phyloP scores from a whole-genome alignment of 169 alveolate genomes.

The Plasmodium vivax region DNA sequence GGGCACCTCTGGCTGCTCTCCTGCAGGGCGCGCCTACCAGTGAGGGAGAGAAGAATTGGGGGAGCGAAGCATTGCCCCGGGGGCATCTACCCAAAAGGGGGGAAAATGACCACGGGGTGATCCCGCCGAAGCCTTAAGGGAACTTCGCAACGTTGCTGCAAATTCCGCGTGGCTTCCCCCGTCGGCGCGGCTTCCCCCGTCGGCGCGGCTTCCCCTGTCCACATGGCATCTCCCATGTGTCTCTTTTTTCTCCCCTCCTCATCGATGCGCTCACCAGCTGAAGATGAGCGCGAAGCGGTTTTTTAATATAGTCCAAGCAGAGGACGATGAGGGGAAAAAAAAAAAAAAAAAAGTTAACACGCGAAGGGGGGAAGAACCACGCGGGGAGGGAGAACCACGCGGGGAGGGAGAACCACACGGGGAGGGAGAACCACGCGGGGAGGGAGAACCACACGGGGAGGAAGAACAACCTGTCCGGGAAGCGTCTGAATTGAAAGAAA shows the following conservation, averaged over 20 bases:
- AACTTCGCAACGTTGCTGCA: not conserved
- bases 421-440: no score
- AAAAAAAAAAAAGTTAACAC: conserved; percentile 6
- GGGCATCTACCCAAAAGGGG: not conserved
- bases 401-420: no score
- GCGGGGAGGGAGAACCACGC: no score
- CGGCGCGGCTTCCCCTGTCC: no score
- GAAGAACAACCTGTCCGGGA: not conserved
- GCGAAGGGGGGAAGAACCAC: not conserved
- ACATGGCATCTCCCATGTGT: not conserved
- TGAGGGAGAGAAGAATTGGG: not conserved
- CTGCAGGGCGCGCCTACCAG: not conserved
- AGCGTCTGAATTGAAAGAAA: not conserved
- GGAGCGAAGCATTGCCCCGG: not conserved
- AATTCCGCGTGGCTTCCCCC: not conserved
- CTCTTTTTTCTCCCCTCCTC: not conserved
- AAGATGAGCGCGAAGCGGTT: conserved; percentile 54
- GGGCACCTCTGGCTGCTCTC: not conserved
- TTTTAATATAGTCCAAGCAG: conserved; percentile 9
- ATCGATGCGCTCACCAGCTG: not conserved
- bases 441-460: not conserved
- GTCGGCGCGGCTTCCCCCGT: no score
- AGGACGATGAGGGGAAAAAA: not conserved
- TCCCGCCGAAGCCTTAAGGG: not conserved
- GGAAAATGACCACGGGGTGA: not conserved